Evolutionary conservation across 108 stramenopile genomes (phyloP), one percentile per base, ranked within the genome.

Genomic region (Fragilaria crotonensis): DNA sequence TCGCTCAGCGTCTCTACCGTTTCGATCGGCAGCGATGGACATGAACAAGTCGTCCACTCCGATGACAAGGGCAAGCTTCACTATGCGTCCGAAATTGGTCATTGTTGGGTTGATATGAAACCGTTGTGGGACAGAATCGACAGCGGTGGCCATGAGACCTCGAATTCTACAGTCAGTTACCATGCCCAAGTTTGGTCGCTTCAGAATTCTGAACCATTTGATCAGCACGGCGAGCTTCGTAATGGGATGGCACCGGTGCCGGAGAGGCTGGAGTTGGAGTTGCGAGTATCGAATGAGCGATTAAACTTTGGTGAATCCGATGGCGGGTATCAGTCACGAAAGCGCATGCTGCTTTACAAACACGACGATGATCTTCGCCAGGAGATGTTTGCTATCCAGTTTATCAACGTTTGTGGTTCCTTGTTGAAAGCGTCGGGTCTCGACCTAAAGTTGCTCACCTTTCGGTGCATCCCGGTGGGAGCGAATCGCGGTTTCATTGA

Each of bases 321-420:
- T 20, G 54, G 51, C 32, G 54, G 48, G 29, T n/a, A 44, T 2
- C 57, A n/a, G 48, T 25, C 51, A 20, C 63, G 64, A 17, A 85
- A 79, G 66, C 75, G 87, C 11, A 70, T 80, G 54, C 80, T 93
- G 3, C 66, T 93, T 21, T 93, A 89, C 72, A 93, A 93, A 54
- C 91, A 93, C 54, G 84, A 83, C 41, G 91, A 93, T 48, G 91
- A 93, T 67, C 45, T 93, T 23, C 74, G 87, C 9, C 91, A 93
- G 54, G 91, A 93, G 50, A 73, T 87, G 58, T 83, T 89, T 67
- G 84, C 87, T 0, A 81, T 89, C 25, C 78, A 93, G 56, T 87
- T 93, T 58, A 64, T 93, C 52, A 81, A 77, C 48, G 58, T 71
- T 33, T 93, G 91, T 52, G 80, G 84, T 64, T 41, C 54, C 53